Conservation (phyloP, 768 basidiomycete genomes). For the Lactarius psammicola region DNA sequence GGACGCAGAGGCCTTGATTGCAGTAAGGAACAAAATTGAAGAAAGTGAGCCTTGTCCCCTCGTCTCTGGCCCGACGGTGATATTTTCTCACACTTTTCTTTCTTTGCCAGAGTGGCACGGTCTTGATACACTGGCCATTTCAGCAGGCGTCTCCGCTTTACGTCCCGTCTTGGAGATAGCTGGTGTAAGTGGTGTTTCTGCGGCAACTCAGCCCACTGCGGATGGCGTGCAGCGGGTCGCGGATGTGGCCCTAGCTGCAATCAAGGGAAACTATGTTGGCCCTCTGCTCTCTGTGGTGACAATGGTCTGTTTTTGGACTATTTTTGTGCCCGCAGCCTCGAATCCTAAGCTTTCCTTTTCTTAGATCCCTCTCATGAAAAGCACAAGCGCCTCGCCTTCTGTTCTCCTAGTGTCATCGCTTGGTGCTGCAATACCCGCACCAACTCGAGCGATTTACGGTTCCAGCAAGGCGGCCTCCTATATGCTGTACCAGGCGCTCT, state of each 20-base stretch:
- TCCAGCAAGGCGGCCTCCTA: conserved; percentile 82
- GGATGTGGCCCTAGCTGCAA: conserved; percentile 55
- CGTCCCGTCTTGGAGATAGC: conserved; percentile 72
- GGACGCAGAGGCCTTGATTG: conserved; percentile 63
- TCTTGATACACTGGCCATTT: conserved; percentile 77
- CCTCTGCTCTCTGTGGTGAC: conserved; percentile 68
- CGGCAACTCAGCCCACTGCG: conserved; percentile 40
- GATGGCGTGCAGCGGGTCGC: conserved; percentile 61
- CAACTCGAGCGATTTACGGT: conserved; percentile 80
- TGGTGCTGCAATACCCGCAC: conserved; percentile 79
- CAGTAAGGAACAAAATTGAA: conserved; percentile 51
- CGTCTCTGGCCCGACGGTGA: background rate
- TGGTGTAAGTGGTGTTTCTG: conserved; percentile 44
- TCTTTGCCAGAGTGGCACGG: conserved; percentile 78
- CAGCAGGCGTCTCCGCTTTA: conserved; percentile 82
- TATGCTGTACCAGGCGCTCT: conserved; percentile 70
- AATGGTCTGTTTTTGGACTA: conserved; percentile 50
- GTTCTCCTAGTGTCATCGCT: conserved; percentile 77
- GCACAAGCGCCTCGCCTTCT: conserved; percentile 64
- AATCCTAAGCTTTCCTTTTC: conserved; percentile 6
- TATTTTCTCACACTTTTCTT: conserved; percentile 3
- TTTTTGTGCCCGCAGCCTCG: background rate
- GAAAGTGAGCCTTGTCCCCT: conserved; percentile 46
- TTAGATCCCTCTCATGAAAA: conserved; percentile 73
- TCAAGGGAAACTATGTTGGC: conserved; percentile 64